phyloP scores from a whole-genome alignment of 2,329 filamentous ascomycete species.

The Alternaria ventricosa region DNA sequence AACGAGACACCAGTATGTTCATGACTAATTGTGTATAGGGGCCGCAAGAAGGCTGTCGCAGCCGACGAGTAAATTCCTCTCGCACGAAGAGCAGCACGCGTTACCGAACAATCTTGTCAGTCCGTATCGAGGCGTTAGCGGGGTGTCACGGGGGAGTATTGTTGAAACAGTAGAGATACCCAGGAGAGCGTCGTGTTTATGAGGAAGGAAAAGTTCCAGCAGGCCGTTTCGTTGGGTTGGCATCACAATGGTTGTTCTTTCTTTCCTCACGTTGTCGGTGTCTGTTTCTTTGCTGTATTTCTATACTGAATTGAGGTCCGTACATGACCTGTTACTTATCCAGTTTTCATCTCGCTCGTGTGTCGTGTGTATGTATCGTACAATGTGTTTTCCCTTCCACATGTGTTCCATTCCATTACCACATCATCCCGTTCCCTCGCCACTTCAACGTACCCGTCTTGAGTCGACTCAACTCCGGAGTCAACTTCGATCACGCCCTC shows the following conservation, averaged over 20 bases:
- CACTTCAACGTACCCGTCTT: no score
- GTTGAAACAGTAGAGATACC: conserved; percentile 3
- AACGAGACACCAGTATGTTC: no score
- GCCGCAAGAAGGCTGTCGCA: conserved; percentile 31
- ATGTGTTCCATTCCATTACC: background rate
- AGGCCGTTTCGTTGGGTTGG: background rate
- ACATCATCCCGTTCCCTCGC: background rate
- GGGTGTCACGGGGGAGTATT: background rate
- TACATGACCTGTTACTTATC: background rate
- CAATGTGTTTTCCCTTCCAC: background rate
- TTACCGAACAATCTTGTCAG: background rate
- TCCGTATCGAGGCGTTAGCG: conserved; percentile 7
- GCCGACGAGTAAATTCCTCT: conserved; percentile 21
- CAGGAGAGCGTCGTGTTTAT: background rate
- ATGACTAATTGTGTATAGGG: conserved; percentile 22
- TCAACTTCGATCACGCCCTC: background rate
- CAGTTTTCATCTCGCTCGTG: background rate
- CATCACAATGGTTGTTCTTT: background rate
- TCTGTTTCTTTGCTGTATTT: background rate
- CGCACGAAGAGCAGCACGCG: background rate
- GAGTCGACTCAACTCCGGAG: no score
- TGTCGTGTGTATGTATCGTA: background rate
- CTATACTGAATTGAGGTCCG: background rate
- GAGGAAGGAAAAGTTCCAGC: background rate
- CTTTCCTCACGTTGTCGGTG: background rate